Conservation (phyloP, 305 asterid species). For the Lippia alba region DNA sequence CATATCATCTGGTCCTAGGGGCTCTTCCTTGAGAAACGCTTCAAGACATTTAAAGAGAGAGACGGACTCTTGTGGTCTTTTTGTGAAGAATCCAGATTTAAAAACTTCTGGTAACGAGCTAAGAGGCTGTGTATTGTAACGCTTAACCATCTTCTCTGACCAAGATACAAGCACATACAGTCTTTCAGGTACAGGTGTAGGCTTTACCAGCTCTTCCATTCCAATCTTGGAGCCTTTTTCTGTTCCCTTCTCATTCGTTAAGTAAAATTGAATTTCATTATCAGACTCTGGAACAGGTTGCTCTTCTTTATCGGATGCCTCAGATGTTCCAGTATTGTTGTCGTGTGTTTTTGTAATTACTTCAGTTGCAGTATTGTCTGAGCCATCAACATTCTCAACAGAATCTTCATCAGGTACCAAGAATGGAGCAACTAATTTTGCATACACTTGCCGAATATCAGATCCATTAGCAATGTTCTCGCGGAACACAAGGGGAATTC, state of each 20-base stretch:
- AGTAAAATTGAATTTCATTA: slow-evolving; percentile 60
- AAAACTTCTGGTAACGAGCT: slow-evolving; percentile 76
- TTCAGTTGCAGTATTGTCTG: slow-evolving; percentile 42
- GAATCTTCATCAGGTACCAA: slow-evolving; percentile 48
- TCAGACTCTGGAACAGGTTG: slow-evolving; percentile 41
- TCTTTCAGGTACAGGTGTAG: slow-evolving; percentile 51
- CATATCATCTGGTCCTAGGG: slow-evolving; percentile 99
- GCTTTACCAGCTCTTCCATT: slow-evolving; percentile 58
- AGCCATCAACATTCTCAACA: slow-evolving; percentile 37
- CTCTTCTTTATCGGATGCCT: slow-evolving; percentile 50
- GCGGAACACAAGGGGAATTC: slow-evolving; percentile 73
- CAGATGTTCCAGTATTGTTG: slow-evolving; percentile 42
- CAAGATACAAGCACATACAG: slow-evolving; percentile 74
- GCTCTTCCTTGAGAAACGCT: slow-evolving; percentile 97
- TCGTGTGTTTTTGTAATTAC: slow-evolving; percentile 41
- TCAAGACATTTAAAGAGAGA: slow-evolving; percentile 92
- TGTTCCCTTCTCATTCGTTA: slow-evolving; percentile 70
- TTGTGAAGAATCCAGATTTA: slow-evolving; percentile 63
- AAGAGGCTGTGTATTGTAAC: slow-evolving; percentile 53
- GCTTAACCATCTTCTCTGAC: slow-evolving; percentile 65
- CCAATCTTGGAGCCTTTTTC: slow-evolving; percentile 54
- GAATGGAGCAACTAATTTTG: slow-evolving; percentile 65
- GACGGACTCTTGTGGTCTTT: slow-evolving; percentile 80
- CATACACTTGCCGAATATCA: slow-evolving; percentile 59
- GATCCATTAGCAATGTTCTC: slow-evolving; percentile 60